phyloP scores from a whole-genome alignment of 345 rosid species.

The Aquilaria sinensis region DNA sequence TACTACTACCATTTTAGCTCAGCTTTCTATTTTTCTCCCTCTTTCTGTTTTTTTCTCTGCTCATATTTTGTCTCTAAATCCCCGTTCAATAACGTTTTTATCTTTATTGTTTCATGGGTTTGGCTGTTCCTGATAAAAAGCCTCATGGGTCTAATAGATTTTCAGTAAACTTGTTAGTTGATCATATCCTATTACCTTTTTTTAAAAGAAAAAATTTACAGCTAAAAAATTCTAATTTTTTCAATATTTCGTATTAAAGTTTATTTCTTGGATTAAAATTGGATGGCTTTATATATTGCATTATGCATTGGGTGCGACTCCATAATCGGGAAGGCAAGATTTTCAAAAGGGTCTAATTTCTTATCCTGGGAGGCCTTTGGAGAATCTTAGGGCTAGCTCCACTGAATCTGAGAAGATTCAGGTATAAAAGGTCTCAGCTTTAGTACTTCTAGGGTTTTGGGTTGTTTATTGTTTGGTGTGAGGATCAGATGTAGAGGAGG shows the following conservation, averaged over 20 bases:
- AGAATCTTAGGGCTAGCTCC: not conserved
- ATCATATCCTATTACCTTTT: too few species aligned
- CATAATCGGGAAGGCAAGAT: not conserved
- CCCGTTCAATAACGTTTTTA: not conserved
- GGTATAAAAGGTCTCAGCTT: too few species aligned
- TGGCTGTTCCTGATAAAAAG: too few species aligned
- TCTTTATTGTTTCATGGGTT: too few species aligned
- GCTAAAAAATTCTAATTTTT: too few species aligned
- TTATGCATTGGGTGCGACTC: not conserved
- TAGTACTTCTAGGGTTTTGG: too few species aligned
- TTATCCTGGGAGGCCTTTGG: not conserved
- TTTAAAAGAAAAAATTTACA: not conserved
- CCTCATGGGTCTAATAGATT: not conserved
- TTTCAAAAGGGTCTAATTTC: not conserved
- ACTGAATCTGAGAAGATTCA: not conserved
- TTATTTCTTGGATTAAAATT: not conserved
- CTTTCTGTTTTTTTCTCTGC: not conserved
- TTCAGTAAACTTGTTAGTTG: not conserved
- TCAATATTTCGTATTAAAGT: not conserved
- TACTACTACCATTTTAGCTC: constrained; percentile 1
- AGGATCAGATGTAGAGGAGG: not conserved
- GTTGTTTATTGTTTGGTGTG: too few species aligned
- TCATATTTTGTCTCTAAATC: not conserved
- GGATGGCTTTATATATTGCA: too few species aligned
- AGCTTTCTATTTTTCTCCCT: not conserved